Evolutionary conservation across 257 asterid species (phyloP).

Genomic region (Solanum chiquidenum): DNA sequence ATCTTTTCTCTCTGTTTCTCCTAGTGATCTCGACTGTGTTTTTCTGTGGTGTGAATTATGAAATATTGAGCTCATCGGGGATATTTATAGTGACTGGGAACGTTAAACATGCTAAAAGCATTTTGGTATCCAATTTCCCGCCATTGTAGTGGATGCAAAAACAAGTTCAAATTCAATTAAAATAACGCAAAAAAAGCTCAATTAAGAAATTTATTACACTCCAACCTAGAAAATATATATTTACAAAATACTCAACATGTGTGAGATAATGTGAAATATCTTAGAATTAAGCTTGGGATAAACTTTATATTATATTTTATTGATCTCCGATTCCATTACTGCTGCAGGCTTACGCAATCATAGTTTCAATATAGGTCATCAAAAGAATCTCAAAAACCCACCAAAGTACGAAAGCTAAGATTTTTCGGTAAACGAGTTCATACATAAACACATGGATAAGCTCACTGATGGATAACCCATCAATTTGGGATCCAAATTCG

Average conservation of each 20-base stretch:
- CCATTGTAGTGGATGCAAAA: neutral
- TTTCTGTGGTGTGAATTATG: neutral
- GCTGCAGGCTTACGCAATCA: neutral
- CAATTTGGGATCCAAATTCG: no score
- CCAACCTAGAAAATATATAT: no score
- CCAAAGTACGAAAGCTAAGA: no score
- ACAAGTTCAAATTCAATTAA: neutral
- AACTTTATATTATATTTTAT: no score
- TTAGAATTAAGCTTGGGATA: neutral
- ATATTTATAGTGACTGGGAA: neutral
- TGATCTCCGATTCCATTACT: neutral
- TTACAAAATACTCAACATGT: no score
- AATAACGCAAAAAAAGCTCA: neutral
- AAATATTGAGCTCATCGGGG: neutral
- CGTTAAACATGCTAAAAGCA: neutral
- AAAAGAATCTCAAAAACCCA: no score
- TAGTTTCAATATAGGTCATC: neutral
- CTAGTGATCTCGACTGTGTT: neutral
- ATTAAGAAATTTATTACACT: neutral
- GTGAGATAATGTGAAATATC: neutral
- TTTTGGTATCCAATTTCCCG: neutral
- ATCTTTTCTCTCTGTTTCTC: neutral
- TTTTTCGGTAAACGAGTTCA: no score
- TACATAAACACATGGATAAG: no score
- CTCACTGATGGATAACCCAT: no score